phyloP scores from a whole-genome alignment of 495 filamentous ascomycete genomes.

The Antarctomyces pellizariae region DNA sequence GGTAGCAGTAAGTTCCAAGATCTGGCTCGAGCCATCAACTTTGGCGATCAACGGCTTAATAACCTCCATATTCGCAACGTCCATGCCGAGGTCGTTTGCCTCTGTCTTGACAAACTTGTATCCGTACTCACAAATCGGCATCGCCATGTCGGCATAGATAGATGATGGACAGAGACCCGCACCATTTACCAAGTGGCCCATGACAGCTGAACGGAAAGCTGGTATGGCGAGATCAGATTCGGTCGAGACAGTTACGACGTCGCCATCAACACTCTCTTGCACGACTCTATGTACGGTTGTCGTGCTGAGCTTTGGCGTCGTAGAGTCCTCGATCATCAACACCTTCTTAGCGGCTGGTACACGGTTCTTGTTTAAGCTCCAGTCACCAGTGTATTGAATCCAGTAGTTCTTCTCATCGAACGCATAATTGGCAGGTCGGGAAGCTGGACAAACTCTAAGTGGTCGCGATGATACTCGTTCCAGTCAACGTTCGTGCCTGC shows the following conservation, averaged over 20 bases:
- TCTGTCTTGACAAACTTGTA: conserved; percentile 33
- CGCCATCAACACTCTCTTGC: conserved; percentile 28
- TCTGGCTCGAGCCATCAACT: conserved; percentile 24
- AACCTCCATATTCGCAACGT: conserved; percentile 40
- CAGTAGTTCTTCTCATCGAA: conserved; percentile 71
- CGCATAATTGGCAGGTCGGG: conserved; percentile 47
- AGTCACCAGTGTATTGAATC: conserved; percentile 51
- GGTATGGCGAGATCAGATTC: conserved; percentile 43
- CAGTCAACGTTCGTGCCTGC: conserved; percentile 47
- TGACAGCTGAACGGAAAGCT: conserved; percentile 33
- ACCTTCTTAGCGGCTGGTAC: conserved; percentile 31
- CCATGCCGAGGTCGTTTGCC: conserved; percentile 26
- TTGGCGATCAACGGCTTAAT: conserved; percentile 48
- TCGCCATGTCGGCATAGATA: conserved; percentile 56
- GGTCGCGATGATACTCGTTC: conserved; percentile 61
- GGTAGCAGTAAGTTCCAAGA: conserved; percentile 20
- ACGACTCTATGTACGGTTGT: conserved; percentile 28
- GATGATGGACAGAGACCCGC: conserved; percentile 26
- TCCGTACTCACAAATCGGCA: conserved; percentile 46
- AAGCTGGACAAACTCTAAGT: conserved; percentile 31
- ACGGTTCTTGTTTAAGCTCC: conserved; percentile 46
- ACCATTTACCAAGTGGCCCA: conserved; percentile 50
- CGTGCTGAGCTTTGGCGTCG: conserved; percentile 22
- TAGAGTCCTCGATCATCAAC: conserved; percentile 30
- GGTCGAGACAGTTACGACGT: conserved; percentile 30